A percentile compares a stretch with the other conserved stretches of the same genome.
These are phyloP conservation scores for Comarum palustre DNA, from an alignment of 306 rosid genomes.

Conservation along the genomic window DNA sequence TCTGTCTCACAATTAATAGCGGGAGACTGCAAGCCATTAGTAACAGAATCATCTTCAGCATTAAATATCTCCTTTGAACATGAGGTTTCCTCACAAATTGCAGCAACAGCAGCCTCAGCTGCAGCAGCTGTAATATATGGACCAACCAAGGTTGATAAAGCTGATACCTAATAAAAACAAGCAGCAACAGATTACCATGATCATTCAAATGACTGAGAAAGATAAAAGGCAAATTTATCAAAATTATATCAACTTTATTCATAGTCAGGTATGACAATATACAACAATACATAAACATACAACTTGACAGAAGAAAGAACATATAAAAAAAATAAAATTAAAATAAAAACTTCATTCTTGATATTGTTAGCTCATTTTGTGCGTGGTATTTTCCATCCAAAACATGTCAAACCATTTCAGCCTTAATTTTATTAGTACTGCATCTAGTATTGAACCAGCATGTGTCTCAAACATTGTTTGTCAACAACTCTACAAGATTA, in stretches of 20 bases:
- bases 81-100: conserved; percentile 67
- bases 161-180: conserved; percentile 65
- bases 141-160: conserved; percentile 67
- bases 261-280: not conserved
- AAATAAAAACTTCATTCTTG: not conserved
- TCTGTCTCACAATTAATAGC: conserved; percentile 35
- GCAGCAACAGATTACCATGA: conserved; percentile 12
- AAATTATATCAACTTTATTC: not conserved
- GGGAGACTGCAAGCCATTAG: conserved; percentile 31
- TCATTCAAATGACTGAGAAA: not conserved
- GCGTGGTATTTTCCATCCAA: not conserved
- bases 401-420: not conserved
- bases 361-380: not conserved
- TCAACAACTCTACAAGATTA: not conserved
- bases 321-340: not conserved
- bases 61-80: conserved; percentile 72
- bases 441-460: not conserved
- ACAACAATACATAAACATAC: not conserved
- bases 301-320: not conserved
- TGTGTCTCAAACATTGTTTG: not conserved
- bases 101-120: conserved; percentile 73
- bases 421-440: not conserved
- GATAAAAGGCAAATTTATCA: not conserved
- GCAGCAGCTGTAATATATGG: conserved; percentile 79
- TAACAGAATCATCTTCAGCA: conserved; percentile 42